Conservation (phyloP, 2,329 filamentous ascomycete genomes). For the Lasiodiplodia sp. region DNA sequence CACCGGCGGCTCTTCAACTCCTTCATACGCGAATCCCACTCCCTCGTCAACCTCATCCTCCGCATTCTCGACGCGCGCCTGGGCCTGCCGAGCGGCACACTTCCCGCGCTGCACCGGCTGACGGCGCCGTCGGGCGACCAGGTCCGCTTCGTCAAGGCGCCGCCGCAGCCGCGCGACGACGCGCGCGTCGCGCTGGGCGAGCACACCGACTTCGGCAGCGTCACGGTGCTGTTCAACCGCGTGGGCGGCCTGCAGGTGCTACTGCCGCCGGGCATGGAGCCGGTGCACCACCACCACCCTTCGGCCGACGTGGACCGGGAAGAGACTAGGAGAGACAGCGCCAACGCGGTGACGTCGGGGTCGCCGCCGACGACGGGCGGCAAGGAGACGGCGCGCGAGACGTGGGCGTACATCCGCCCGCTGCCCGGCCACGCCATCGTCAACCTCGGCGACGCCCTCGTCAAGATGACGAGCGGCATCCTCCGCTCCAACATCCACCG, state of each 20-base stretch:
- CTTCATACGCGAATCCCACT: conserved; percentile 56
- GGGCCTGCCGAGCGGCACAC: conserved; percentile 49
- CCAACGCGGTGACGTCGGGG: background rate
- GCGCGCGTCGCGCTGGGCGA: conserved; percentile 56
- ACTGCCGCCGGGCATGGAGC: conserved; percentile 43
- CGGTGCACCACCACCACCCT: conserved; percentile 32
- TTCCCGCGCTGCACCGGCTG: conserved; percentile 57
- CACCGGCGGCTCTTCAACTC: conserved; percentile 48
- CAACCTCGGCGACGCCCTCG: conserved; percentile 58
- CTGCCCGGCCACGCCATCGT: conserved; percentile 57
- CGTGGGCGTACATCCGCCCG: conserved; percentile 63
- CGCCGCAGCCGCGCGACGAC: conserved; percentile 55
- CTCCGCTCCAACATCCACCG: conserved; percentile 56
- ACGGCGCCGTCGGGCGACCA: conserved; percentile 57
- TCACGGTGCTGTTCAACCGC: conserved; percentile 65
- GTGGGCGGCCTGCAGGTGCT: conserved; percentile 62
- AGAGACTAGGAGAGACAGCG: background rate
- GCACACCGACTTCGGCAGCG: conserved; percentile 65
- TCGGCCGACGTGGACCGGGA: background rate
- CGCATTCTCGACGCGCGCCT: conserved; percentile 49
- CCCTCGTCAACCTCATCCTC: conserved; percentile 55
- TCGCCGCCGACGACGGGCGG: background rate
- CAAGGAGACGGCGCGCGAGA: conserved; percentile 36
- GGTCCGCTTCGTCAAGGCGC: conserved; percentile 57
- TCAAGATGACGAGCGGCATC: conserved; percentile 53